Base-by-base conservation (phyloP, 345 rosid species). In the Rhizophora apiculata region DNA sequence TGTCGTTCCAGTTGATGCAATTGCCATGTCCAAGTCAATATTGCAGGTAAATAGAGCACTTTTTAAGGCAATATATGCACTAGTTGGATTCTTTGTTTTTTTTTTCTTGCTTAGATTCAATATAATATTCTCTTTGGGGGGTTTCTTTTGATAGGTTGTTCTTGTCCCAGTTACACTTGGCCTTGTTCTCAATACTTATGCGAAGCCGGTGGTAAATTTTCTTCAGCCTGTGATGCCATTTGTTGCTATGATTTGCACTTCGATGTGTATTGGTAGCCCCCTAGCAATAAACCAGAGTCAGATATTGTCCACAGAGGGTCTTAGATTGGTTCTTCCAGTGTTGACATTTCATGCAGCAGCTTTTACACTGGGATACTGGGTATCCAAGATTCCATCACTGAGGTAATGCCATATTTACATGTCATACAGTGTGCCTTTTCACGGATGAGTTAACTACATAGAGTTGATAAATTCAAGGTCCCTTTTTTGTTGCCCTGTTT, bases 21-120 rank as follows among this genome's bases (percentile, higher is more conserved):
- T 89, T 60, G 98, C 98, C 20, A 94, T 94, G 97, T 87, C 98
- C 9, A 94, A 84, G 83, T 91, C 97, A 48, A 94, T 94, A 73
- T 78, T 94, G 74, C 97, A 94, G 93, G 98, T 93, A 80, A 74
- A 49, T 31, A 39, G 32, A 13, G 31, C 31, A 55, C 32, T 65
- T 76, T 49, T 30, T 32, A 56, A 63, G 62, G 57, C 60, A 21
- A 48, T 22, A 56, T 27, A 30, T 59, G 13, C 22, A 4, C 19
- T 36, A 49, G 56, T 13, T 49, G 22, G 36, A 63, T 63, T 30
- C 36, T 15, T 19, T 62, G 5, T 60, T 63, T 60, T 48, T 55
- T 63, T 46, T 34, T 72, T 20, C 29, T 37, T 26, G 61, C 67
- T 60, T 54, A 24, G 36, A 27, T 31, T 53, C 2, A 79, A 16